Conservation (phyloP, 2,329 filamentous ascomycete genomes). For the Pyricularia sp. region DNA sequence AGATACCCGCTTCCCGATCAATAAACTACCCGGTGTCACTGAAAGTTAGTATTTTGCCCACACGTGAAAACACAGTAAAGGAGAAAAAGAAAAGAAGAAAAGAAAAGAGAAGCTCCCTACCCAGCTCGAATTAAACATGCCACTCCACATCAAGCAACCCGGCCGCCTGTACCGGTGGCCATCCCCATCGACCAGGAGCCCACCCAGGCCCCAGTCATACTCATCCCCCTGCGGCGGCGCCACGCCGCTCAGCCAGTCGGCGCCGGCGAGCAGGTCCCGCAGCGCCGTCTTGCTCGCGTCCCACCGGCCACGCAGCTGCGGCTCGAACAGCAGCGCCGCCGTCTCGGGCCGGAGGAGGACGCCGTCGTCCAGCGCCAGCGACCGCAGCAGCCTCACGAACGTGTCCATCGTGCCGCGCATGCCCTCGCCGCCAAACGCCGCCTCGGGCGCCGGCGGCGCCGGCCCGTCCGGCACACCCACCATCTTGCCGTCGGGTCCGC, state of each 20-base stretch:
- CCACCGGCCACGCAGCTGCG: constrained; percentile 26
- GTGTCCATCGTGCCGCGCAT: constrained; percentile 24
- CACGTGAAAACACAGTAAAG: background rate
- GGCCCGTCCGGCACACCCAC: constrained; percentile 6
- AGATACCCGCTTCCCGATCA: constrained; percentile 26
- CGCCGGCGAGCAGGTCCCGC: constrained; percentile 17
- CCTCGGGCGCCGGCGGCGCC: constrained; percentile 25
- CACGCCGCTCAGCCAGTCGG: constrained; percentile 18
- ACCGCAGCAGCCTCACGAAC: constrained; percentile 34
- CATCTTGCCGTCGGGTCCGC: constrained; percentile 9
- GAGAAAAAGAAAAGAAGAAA: too few species aligned
- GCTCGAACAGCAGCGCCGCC: constrained; percentile 33
- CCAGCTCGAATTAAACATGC: constrained; percentile 37
- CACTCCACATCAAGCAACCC: constrained; percentile 32
- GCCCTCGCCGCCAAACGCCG: constrained; percentile 26
- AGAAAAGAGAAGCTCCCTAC: constrained; percentile 18
- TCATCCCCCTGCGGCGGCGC: constrained; percentile 21
- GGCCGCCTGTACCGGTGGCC: constrained; percentile 24
- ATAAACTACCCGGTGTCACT: constrained; percentile 14
- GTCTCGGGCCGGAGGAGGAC: constrained; percentile 32
- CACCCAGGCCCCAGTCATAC: constrained; percentile 31
- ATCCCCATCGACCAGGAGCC: constrained; percentile 28
- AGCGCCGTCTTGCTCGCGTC: constrained; percentile 12
- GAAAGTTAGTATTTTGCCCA: background rate
- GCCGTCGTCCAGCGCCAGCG: constrained; percentile 37